A percentile compares a stretch with the other conserved stretches of the same genome.
Conservation (phyloP, 306 rosid species). For the Sicyos edulis region DNA sequence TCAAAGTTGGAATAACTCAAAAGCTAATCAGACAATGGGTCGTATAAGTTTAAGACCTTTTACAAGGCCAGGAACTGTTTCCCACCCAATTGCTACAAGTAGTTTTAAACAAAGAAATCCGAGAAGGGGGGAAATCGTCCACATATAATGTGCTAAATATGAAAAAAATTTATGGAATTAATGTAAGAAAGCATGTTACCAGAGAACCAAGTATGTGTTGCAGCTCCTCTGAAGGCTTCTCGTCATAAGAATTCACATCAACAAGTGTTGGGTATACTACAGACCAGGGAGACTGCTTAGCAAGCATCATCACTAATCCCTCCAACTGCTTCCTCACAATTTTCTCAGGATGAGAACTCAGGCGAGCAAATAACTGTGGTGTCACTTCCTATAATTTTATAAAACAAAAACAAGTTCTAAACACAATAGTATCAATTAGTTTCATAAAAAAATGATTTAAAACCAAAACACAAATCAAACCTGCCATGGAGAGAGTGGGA, state of each 20-base stretch:
- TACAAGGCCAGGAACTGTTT: not conserved
- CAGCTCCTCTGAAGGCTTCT: constrained; percentile 88
- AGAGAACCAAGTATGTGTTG: constrained; percentile 73
- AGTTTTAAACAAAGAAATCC: not conserved
- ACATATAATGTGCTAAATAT: not conserved
- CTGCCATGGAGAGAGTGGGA: constrained; percentile 97
- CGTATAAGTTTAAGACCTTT: not conserved
- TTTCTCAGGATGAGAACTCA: constrained; percentile 87
- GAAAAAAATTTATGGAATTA: constrained; percentile 1
- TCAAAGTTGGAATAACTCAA: not conserved
- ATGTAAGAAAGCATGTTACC: constrained; percentile 49
- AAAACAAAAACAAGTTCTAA: constrained; percentile 21
- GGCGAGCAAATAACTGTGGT: constrained; percentile 84
- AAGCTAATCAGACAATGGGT: not conserved
- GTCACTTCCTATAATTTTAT: constrained; percentile 60
- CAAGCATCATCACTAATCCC: constrained; percentile 81
- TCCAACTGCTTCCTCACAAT: constrained; percentile 80
- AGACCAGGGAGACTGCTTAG: constrained; percentile 87
- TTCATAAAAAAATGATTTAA: not conserved
- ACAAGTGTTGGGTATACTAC: constrained; percentile 87
- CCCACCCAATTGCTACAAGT: not conserved
- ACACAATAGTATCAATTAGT: not conserved
- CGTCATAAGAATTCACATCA: constrained; percentile 78
- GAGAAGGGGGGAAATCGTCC: not conserved
- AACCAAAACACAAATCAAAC: constrained; percentile 36